Evolutionary conservation across 2,329 filamentous ascomycete genomes (phyloP).

Genomic region (Colletotrichum musae): DNA sequence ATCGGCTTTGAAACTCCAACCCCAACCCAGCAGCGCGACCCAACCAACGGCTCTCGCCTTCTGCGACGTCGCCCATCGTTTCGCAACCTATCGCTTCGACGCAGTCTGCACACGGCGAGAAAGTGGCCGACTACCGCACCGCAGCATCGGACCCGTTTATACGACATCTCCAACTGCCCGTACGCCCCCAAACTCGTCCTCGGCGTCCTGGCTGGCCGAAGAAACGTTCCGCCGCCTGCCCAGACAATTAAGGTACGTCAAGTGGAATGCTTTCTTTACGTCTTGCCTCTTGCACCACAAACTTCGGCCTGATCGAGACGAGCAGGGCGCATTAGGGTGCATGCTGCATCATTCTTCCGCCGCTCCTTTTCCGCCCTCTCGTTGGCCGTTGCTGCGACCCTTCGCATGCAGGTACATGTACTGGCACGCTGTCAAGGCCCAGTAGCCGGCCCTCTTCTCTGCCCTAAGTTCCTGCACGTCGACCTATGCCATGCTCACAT

Average conservation of each 20-base stretch:
- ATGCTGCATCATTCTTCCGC: slow-evolving; percentile 12
- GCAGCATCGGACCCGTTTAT: slow-evolving; percentile 34
- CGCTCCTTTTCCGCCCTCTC: slow-evolving; percentile 9
- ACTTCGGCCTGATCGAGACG: background rate
- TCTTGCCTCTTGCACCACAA: background rate
- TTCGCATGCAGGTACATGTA: slow-evolving; percentile 39
- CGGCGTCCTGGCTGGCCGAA: slow-evolving; percentile 1
- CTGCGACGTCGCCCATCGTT: slow-evolving; percentile 32
- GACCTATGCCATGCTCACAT: slow-evolving; percentile 30
- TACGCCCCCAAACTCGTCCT: slow-evolving; percentile 16
- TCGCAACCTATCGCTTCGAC: slow-evolving; percentile 25
- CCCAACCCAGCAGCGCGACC: slow-evolving; percentile 28
- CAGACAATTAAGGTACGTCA: slow-evolving; percentile 22
- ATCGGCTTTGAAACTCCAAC: slow-evolving; percentile 20
- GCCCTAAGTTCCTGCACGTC: slow-evolving; percentile 26
- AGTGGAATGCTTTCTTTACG: background rate
- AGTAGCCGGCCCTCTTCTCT: slow-evolving; percentile 29
- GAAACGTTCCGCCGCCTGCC: background rate
- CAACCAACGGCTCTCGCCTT: slow-evolving; percentile 39
- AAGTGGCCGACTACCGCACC: slow-evolving; percentile 40
- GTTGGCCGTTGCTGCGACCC: slow-evolving; percentile 24
- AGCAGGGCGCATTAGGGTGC: slow-evolving; percentile 8
- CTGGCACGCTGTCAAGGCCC: slow-evolving; percentile 33
- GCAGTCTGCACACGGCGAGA: slow-evolving; percentile 27
- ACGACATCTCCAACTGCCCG: slow-evolving; percentile 29